A percentile compares a stretch with the other conserved stretches of the same genome.
These are phyloP conservation scores for Nakaseomyces uthaithaninus DNA, from an alignment of 1,139 yeast genomes.

Conservation along the genomic window DNA sequence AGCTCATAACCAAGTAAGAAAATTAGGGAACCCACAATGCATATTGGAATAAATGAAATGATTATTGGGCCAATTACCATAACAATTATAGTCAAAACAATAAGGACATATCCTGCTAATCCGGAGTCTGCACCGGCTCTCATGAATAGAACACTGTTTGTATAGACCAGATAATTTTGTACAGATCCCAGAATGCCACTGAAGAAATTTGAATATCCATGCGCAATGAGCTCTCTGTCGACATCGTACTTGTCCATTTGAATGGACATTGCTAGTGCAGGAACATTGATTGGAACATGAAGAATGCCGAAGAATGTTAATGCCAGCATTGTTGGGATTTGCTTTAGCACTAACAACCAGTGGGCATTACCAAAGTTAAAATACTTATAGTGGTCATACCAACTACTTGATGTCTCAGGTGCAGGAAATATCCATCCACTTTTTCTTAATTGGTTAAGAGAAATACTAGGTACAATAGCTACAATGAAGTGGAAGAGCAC, in stretches of 20 bases:
- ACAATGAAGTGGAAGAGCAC: conserved; percentile 60
- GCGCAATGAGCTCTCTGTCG: conserved; percentile 88
- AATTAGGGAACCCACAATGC: conserved; percentile 90
- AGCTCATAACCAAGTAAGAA: conserved; percentile 86
- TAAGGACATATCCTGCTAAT: conserved; percentile 78
- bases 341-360: conserved; percentile 59
- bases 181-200: conserved; percentile 83
- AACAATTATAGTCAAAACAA: conserved; percentile 67
- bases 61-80: conserved; percentile 86
- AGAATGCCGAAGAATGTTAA: conserved; percentile 89
- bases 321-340: conserved; percentile 90
- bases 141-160: conserved; percentile 84
- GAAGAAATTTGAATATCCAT: conserved; percentile 83
- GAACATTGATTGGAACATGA: conserved; percentile 96
- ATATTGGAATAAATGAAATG: conserved; percentile 89
- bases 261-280: conserved; percentile 87
- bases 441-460: conserved; percentile 52
- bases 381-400: conserved; percentile 77
- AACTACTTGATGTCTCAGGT: conserved; percentile 59
- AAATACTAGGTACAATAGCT: conserved; percentile 55
- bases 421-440: conserved; percentile 72
- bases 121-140: conserved; percentile 91
- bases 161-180: conserved; percentile 88
- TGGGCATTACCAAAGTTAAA: conserved; percentile 65
- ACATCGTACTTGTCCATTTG: conserved; percentile 80